Evolutionary conservation across 2,329 filamentous ascomycete species (phyloP), one percentile per base, ranked within the genome.

Genomic region (Cryphonectria radicalis): DNA sequence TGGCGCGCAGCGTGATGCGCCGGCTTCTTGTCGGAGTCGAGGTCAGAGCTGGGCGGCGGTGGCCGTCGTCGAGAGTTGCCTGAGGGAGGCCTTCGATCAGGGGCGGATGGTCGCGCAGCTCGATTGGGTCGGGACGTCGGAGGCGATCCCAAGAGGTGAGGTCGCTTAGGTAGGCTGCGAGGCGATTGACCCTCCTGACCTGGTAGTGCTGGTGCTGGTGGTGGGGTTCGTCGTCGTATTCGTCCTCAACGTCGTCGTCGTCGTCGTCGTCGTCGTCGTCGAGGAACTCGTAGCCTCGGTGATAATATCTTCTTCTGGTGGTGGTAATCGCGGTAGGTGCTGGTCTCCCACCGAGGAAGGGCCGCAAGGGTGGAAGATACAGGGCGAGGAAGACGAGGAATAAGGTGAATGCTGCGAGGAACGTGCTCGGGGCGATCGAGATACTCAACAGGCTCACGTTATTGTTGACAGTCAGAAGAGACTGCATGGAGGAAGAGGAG

Each of bases 361-460:
- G 76, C 74, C 65, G 69, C 53, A 76, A 68, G 3, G 78, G 76
- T 8, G 83, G 78, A 28, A 86, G 77, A 76, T 87, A 89, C 66
- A 87, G 76, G 70, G 83, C 84, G 73, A 87, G 74, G 76, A 89
- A 87, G 77, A 85, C 81, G 75, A 89, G 81, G 66, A 82, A 77
- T 42, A 89, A 76, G 70, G 82, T 80, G 73, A 89, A 77, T 40
- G 84, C 83, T 72, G 86, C 85, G 75, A 90, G 81, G 77, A 86
- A 89, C 70, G 87, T 87, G 78, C 86, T 86, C 35, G 88, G 87
- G 57, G 87, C 86, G 78, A 90, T 85, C 76, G 82, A 86, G 77
- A 90, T 82, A 80, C 84, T 89, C 78, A 90, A 78, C 75, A 90
- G 84, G 71, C 87, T 87, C 78, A 90, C 84, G 84, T 89, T 86